Conservation (phyloP, 352 stramenopile genomes). For the Phytophthora hibernalis region DNA sequence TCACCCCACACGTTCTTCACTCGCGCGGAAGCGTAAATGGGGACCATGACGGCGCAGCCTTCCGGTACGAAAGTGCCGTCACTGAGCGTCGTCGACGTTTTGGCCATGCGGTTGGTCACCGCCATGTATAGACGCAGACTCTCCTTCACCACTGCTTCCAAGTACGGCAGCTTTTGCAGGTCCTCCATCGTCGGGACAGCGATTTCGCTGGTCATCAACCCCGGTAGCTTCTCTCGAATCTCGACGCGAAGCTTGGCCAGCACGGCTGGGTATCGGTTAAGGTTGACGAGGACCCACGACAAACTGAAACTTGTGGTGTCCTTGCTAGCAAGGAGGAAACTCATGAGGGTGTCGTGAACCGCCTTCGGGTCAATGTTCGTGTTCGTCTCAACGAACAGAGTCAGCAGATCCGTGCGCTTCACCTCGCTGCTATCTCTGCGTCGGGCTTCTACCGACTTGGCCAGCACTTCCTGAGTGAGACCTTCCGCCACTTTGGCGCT, state of each 20-base stretch:
- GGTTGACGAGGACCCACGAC: conserved; percentile 65
- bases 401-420: conserved; percentile 46
- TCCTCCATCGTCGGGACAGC: conserved; percentile 46
- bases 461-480: conserved; percentile 45
- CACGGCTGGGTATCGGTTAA: conserved; percentile 57
- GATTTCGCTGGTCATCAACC: conserved; percentile 34
- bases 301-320: conserved; percentile 69
- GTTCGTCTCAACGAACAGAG: conserved; percentile 50
- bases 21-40: conserved; percentile 53
- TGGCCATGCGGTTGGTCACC: conserved; percentile 37
- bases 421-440: conserved; percentile 10
- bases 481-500: conserved; percentile 47
- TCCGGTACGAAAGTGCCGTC: conserved; percentile 60
- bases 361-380: conserved; percentile 47
- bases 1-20: conserved; percentile 54
- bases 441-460: conserved; percentile 38
- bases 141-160: conserved; percentile 71
- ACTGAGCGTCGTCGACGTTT: conserved; percentile 51
- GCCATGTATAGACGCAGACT: conserved; percentile 65
- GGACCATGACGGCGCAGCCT: conserved; percentile 54
- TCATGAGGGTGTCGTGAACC: conserved; percentile 68
- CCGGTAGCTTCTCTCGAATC: conserved; percentile 37
- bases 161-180: conserved; percentile 59
- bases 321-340: conserved; percentile 68
- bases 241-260: conserved; percentile 47